Base-by-base conservation (phyloP, 2,329 filamentous ascomycete species). In the Monosporascus sp. region DNA sequence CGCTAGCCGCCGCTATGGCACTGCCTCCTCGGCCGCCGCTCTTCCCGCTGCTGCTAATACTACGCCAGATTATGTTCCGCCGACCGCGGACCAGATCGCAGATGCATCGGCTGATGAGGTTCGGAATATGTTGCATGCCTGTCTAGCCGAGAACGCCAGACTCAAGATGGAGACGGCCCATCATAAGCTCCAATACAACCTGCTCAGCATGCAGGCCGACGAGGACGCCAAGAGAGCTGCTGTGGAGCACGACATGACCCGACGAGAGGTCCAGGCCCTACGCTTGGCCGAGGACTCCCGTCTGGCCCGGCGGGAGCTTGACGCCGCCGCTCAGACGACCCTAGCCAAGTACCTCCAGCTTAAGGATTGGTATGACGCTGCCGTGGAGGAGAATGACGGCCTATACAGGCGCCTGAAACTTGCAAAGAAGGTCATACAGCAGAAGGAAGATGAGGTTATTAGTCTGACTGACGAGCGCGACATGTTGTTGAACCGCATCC, bases 211-310 rank as follows among this genome's bases (percentile, higher is more conserved):
- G 59, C 90, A 96, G 65, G 91, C 89, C 51, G 85, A 87, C 48
- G 91, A 96, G 61, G 87, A 91, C 31, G 83, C 90, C 9, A 92
- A 95, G 70, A 85, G 91, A 26, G 91, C 93, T 60, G 88, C 86
- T 37, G 92, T 97, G 5, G 93, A 97, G 70, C 88, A 96, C 63
- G 89, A 94, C 59, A 92, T 97, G 82, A 88, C 87, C n/a, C 84
- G 90, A 57, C 82, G 88, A 22, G 91, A 97, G 70, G 87, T 96
- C 20, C 89, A 96, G 57, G 89, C 92, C 14, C 75, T 97, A 28
- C 87, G 91, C 55, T 79, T 81, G 57, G 85, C 85, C 15, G 88
- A 94, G 65, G 82, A 88, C 66, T 81, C 84, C 50, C 81, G 81
- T 50, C 84, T 86, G 55, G 79, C 79, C 4, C 76, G 78, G 46